Conservation (phyloP, 805 yeast genomes). For the Zygosaccharomyces rouxii region DNA sequence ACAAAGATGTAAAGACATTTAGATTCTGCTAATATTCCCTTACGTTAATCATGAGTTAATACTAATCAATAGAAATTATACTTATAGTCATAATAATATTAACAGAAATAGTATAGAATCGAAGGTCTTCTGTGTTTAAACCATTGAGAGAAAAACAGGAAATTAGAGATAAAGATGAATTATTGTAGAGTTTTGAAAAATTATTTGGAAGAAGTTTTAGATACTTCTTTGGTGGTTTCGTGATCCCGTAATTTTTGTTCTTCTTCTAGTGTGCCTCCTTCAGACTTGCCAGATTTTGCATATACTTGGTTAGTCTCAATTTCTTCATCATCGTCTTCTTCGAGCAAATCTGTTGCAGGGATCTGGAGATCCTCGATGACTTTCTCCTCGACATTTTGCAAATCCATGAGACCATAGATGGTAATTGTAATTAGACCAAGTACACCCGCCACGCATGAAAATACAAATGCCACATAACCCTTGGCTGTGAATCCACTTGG, state of each 20-base stretch:
- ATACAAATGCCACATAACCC: conserved; percentile 91
- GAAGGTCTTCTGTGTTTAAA: neutral
- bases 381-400: conserved; percentile 60
- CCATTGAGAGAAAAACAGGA: neutral
- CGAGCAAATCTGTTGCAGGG: conserved; percentile 40
- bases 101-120: too few relatives aligned
- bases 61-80: too few relatives aligned
- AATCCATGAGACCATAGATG: conserved; percentile 81
- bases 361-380: conserved; percentile 52
- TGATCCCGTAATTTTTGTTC: neutral
- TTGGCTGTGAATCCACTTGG: conserved; percentile 92
- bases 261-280: neutral
- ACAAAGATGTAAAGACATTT: too few relatives aligned
- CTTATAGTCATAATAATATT: too few relatives aligned
- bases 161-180: neutral
- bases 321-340: conserved; percentile 23
- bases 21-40: too few relatives aligned
- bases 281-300: conserved; percentile 2
- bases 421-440: conserved; percentile 75
- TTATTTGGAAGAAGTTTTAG: neutral
- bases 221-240: neutral
- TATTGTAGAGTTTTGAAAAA: neutral
- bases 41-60: too few relatives aligned
- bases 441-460: conserved; percentile 81
- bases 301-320: conserved; percentile 4